A percentile compares a stretch with the other conserved stretches of the same genome.
Evolutionary conservation across 75 land plant species (phyloP).

Genomic region (Cunninghamia lanceolata): DNA sequence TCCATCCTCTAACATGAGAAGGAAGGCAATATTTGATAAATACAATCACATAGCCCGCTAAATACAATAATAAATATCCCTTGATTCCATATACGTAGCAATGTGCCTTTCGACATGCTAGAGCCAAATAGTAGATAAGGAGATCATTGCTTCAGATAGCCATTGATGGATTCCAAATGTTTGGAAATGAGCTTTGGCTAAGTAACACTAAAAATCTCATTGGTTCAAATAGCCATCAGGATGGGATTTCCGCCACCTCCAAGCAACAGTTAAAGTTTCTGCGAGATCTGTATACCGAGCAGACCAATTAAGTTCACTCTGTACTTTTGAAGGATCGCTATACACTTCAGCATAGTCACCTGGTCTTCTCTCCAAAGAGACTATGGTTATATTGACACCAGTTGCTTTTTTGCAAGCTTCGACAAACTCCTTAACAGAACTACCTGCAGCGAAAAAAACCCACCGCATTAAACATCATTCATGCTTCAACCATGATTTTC

Average conservation of each 20-base stretch:
- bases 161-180: not conserved
- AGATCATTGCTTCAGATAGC: not conserved
- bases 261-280: slow-evolving; percentile 24
- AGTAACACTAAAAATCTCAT: not conserved
- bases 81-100: not conserved
- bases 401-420: slow-evolving; percentile 46
- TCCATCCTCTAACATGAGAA: not conserved
- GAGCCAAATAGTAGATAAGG: not conserved
- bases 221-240: slow-evolving; percentile 19
- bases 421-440: slow-evolving; percentile 39
- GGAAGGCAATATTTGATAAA: not conserved
- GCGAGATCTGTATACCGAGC: slow-evolving; percentile 21
- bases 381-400: slow-evolving; percentile 25
- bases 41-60: not conserved
- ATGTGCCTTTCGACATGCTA: not conserved
- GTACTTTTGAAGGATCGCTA: slow-evolving; percentile 30
- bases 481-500: not conserved
- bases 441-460: slow-evolving; percentile 13
- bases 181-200: not conserved
- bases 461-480: no score
- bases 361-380: slow-evolving; percentile 34
- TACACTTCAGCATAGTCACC: slow-evolving; percentile 39
- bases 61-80: not conserved
- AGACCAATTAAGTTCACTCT: slow-evolving; percentile 24
- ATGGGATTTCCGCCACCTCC: slow-evolving; percentile 23